A percentile compares a stretch with the other conserved stretches of the same genome.
phyloP scores from a whole-genome alignment of 2,329 filamentous ascomycete genomes.

The Trichoderma simmonsii region DNA sequence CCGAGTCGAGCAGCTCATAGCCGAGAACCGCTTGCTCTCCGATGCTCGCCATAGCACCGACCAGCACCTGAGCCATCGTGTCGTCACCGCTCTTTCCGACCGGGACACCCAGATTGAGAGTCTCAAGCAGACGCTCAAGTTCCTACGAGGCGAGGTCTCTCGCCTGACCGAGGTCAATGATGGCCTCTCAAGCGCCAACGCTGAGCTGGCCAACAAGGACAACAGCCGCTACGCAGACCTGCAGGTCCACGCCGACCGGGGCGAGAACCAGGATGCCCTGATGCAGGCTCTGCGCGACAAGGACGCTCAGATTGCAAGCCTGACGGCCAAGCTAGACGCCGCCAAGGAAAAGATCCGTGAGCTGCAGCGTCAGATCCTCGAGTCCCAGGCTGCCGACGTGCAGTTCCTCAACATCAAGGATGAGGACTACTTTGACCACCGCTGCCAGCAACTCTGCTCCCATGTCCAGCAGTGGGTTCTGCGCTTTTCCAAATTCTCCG shows the following conservation, averaged over 20 bases:
- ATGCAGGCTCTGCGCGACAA: conserved; percentile 70
- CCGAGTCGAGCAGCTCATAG: conserved; percentile 76
- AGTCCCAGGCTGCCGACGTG: conserved; percentile 58
- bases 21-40: conserved; percentile 77
- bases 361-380: conserved; percentile 53
- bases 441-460: conserved; percentile 91
- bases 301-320: conserved; percentile 74
- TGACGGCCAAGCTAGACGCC: conserved; percentile 74
- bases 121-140: conserved; percentile 73
- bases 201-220: conserved; percentile 71
- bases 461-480: conserved; percentile 98
- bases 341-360: conserved; percentile 62
- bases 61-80: conserved; percentile 60
- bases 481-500: conserved; percentile 96
- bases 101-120: conserved; percentile 84
- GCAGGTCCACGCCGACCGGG: conserved; percentile 66
- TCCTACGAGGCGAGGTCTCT: conserved; percentile 76
- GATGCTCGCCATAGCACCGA: conserved; percentile 71
- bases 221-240: conserved; percentile 67
- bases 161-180: conserved; percentile 81
- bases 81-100: conserved; percentile 69
- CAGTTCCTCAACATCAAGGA: conserved; percentile 77
- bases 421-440: conserved; percentile 92
- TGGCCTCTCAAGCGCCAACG: conserved; percentile 72
- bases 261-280: conserved; percentile 59